phyloP scores from a whole-genome alignment of 768 basidiomycete genomes.

The Termitomyces sp. region DNA sequence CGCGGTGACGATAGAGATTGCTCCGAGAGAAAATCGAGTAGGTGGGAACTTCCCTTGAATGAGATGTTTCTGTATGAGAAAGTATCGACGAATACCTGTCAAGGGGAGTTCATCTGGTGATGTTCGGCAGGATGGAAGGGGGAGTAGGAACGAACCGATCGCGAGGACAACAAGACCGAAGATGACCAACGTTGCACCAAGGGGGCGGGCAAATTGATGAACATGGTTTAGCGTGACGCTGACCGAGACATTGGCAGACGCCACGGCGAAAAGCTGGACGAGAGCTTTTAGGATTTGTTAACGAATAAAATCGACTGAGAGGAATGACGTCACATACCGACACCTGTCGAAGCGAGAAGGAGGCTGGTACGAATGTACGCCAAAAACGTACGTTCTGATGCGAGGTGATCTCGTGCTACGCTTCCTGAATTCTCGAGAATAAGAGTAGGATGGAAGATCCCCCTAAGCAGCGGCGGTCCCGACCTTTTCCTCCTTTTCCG shows the following conservation, averaged over 20 bases:
- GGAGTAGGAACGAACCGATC: slow-evolving; percentile 35
- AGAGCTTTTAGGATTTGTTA: slow-evolving; percentile 32
- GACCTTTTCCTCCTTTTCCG: slow-evolving; percentile 4
- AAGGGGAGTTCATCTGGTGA: background rate
- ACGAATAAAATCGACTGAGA: background rate
- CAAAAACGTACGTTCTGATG: slow-evolving; percentile 59
- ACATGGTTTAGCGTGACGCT: slow-evolving; percentile 14
- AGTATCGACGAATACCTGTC: slow-evolving; percentile 50
- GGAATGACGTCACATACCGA: slow-evolving; percentile 39
- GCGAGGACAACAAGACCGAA: slow-evolving; percentile 44
- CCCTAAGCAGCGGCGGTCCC: background rate
- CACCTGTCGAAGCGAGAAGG: slow-evolving; percentile 53
- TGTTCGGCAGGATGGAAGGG: background rate
- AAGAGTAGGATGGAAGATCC: slow-evolving; percentile 6
- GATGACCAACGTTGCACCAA: slow-evolving; percentile 47
- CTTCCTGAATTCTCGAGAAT: slow-evolving; percentile 55
- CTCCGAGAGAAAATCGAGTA: slow-evolving; percentile 40
- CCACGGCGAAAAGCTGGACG: slow-evolving; percentile 49
- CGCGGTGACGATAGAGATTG: slow-evolving; percentile 25
- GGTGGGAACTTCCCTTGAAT: slow-evolving; percentile 49
- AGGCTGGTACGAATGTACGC: slow-evolving; percentile 66
- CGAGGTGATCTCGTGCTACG: slow-evolving; percentile 62
- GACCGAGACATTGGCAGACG: slow-evolving; percentile 15
- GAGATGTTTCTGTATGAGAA: slow-evolving; percentile 46
- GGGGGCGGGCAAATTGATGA: slow-evolving; percentile 39